These are phyloP conservation scores for Hypoxylon sp. DNA, from an alignment of 2,329 filamentous ascomycete genomes.

Conservation along the genomic window DNA sequence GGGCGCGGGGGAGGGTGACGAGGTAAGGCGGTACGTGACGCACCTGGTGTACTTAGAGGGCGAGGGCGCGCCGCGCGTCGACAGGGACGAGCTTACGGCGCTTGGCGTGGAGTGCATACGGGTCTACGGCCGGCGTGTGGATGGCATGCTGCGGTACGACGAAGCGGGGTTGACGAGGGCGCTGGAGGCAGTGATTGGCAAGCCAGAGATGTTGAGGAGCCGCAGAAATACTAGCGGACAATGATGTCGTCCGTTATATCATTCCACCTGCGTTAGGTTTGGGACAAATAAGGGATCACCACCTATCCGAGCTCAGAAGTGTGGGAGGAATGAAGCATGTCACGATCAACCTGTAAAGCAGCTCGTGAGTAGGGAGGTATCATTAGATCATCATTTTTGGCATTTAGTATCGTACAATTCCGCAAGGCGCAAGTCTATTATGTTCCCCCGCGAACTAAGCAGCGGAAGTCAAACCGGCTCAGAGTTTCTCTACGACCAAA, in stretches of 20 bases:
- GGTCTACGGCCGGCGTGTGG: conserved; percentile 76
- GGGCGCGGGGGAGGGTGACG: background rate
- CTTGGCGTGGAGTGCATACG: conserved; percentile 82
- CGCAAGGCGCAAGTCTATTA: conserved; percentile 32
- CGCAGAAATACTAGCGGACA: conserved; percentile 58
- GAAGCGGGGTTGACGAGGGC: conserved; percentile 78
- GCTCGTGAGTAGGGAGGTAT: conserved; percentile 9
- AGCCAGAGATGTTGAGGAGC: conserved; percentile 56
- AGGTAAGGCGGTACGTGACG: conserved; percentile 78
- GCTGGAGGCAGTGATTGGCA: conserved; percentile 80
- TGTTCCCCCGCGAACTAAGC: conserved; percentile 30
- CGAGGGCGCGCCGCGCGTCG: conserved; percentile 74
- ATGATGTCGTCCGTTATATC: conserved; percentile 21
- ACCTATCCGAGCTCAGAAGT: background rate
- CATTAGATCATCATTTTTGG: conserved; percentile 32
- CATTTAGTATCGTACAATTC: conserved; percentile 47
- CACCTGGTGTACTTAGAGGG: conserved; percentile 86
- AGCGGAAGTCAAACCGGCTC: conserved; percentile 24
- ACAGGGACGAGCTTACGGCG: conserved; percentile 70
- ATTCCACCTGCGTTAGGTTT: conserved; percentile 15
- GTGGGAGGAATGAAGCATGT: background rate
- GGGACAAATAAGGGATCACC: background rate
- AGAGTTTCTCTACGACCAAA: conserved; percentile 35
- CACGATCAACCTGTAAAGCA: background rate
- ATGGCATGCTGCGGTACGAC: conserved; percentile 76